Evolutionary conservation across 805 yeast species (phyloP).

Genomic region (Maudiozyma turicensis): DNA sequence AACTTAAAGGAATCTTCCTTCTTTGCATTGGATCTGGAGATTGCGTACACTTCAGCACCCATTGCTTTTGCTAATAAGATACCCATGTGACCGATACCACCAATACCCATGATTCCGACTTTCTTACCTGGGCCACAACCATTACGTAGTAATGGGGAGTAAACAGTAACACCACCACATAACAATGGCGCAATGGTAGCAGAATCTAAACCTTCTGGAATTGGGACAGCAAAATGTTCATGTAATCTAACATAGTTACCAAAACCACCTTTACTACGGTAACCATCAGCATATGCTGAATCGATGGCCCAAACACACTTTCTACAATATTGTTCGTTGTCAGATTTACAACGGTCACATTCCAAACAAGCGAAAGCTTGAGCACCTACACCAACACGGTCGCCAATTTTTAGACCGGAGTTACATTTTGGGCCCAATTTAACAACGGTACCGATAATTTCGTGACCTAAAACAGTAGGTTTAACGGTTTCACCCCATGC

Average conservation of each 20-base stretch:
- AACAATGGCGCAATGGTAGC: conserved; percentile 59
- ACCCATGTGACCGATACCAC: conserved; percentile 51
- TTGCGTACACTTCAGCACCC: conserved; percentile 51
- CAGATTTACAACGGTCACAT: conserved; percentile 50
- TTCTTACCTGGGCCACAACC: conserved; percentile 40
- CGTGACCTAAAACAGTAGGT: conserved; percentile 53
- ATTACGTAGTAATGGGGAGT: conserved; percentile 51
- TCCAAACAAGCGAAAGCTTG: conserved; percentile 48
- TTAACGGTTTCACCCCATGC: conserved; percentile 13
- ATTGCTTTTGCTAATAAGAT: conserved; percentile 47
- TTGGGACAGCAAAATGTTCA: conserved; percentile 52
- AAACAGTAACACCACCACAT: conserved; percentile 72
- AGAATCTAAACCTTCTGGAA: conserved; percentile 46
- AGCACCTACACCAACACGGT: conserved; percentile 77
- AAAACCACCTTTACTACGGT: conserved; percentile 54
- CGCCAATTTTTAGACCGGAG: conserved; percentile 46
- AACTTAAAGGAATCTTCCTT: conserved; percentile 38
- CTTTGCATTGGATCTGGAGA: conserved; percentile 42
- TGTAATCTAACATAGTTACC: conserved; percentile 56
- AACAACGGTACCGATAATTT: conserved; percentile 50
- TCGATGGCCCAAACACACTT: conserved; percentile 40
- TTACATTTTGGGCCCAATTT: conserved; percentile 48
- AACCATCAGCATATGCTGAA: conserved; percentile 37
- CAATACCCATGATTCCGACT: conserved; percentile 47
- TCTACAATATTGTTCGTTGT: conserved; percentile 50